A percentile compares a stretch with the other conserved stretches of the same genome.
Conservation (phyloP, 495 filamentous ascomycete species). For the Apodospora peruviana region DNA sequence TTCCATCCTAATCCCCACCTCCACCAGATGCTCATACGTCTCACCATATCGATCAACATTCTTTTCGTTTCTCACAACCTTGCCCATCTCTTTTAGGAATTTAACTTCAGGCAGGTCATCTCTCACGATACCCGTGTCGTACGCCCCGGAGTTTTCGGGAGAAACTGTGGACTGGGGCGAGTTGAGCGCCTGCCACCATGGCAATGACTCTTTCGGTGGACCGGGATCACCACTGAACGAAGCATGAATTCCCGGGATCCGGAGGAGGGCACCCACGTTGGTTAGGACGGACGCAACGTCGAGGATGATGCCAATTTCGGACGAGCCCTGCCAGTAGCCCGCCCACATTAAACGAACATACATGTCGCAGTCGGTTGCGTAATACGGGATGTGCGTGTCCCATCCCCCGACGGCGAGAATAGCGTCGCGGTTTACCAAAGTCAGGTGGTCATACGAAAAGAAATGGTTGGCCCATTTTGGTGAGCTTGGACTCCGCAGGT, state of each 20-base stretch:
- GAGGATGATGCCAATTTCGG: constrained; percentile 39
- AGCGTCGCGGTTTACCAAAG: constrained; percentile 48
- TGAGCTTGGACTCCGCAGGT: constrained; percentile 15
- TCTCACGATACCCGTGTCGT: not conserved
- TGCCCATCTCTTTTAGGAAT: not conserved
- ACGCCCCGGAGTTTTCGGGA: not conserved
- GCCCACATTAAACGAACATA: constrained; percentile 51
- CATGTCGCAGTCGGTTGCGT: constrained; percentile 42
- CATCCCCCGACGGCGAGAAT: constrained; percentile 51
- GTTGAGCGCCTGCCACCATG: not conserved
- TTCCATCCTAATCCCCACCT: constrained; percentile 30
- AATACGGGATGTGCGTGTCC: constrained; percentile 58
- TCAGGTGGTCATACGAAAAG: constrained; percentile 53
- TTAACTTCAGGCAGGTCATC: not conserved
- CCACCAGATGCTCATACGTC: constrained; percentile 30
- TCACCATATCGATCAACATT: constrained; percentile 26
- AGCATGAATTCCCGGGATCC: constrained; percentile 22
- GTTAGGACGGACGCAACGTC: constrained; percentile 44
- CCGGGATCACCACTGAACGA: constrained; percentile 25
- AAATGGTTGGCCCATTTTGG: constrained; percentile 50
- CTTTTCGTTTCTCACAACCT: not conserved
- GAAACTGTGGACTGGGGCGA: not conserved
- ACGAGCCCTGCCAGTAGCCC: constrained; percentile 42
- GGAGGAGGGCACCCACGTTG: constrained; percentile 42
- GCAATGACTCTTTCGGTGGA: constrained; percentile 7